Evolutionary conservation across 2,329 filamentous ascomycete species (phyloP).

Genomic region (Scytalidium sp.): DNA sequence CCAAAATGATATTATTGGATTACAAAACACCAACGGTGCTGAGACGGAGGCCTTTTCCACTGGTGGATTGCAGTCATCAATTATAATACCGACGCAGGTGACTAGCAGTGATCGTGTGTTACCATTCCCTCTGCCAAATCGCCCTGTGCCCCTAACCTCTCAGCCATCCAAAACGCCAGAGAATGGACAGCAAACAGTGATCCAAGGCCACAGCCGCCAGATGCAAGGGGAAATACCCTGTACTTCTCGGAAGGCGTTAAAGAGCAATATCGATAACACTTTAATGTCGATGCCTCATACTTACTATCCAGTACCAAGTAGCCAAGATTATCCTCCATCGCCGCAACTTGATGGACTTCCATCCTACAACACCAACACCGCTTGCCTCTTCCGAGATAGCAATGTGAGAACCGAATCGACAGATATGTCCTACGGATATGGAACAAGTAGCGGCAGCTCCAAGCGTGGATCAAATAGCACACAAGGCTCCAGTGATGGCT

Average conservation of each 20-base stretch:
- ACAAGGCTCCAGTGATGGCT: neutral
- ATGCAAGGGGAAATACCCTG: constrained; percentile 3
- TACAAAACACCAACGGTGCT: constrained; percentile 14
- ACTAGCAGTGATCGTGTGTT: constrained; percentile 22
- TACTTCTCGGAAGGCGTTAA: constrained; percentile 1
- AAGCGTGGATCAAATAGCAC: constrained; percentile 14
- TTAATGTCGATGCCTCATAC: constrained; percentile 7
- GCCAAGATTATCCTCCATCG: constrained; percentile 20
- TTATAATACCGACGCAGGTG: constrained; percentile 11
- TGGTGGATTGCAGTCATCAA: constrained; percentile 8
- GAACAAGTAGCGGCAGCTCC: constrained; percentile 3
- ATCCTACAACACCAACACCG: constrained; percentile 5
- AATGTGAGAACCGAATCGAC: constrained; percentile 8
- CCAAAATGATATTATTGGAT: constrained; percentile 10
- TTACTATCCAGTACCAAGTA: constrained; percentile 18
- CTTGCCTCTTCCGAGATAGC: neutral
- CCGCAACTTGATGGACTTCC: constrained; percentile 13
- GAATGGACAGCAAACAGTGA: constrained; percentile 9
- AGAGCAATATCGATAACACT: constrained; percentile 11
- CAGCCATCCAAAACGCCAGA: constrained; percentile 11
- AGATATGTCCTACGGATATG: constrained; percentile 14
- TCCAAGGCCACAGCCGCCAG: constrained; percentile 12
- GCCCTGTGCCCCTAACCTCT: constrained; percentile 7
- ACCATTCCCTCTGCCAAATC: constrained; percentile 18
- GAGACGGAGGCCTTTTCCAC: constrained; percentile 15